Evolutionary conservation across 225 moss, liverwort and hornwort species (phyloP).

Genomic region (Bryoerythrophyllum caledonicum): DNA sequence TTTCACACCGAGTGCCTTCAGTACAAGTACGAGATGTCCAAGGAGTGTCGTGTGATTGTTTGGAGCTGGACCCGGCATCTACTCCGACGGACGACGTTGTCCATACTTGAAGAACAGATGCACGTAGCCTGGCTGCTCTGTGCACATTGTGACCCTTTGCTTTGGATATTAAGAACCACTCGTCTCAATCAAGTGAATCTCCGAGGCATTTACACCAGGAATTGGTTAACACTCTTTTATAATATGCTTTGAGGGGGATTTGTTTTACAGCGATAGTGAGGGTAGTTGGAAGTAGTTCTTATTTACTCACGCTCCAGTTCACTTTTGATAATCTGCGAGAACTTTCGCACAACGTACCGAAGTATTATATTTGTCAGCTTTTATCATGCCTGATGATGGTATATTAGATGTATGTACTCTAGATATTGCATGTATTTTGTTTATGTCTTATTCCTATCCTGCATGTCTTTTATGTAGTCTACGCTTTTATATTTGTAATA

Average conservation of each 20-base stretch:
- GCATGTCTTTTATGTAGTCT: not conserved
- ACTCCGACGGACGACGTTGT: too few relatives aligned
- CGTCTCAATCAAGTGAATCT: slow-evolving; percentile 8
- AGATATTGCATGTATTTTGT: not conserved
- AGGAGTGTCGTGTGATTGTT: slow-evolving; percentile 37
- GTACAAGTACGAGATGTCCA: slow-evolving; percentile 25
- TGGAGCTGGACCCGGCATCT: slow-evolving; percentile 80
- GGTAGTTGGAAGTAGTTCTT: slow-evolving; percentile 14
- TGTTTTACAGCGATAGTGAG: slow-evolving; percentile 25
- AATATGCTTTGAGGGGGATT: slow-evolving; percentile 19
- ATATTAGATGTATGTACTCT: not conserved
- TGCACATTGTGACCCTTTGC: slow-evolving; percentile 2
- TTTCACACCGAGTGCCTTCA: slow-evolving; percentile 65
- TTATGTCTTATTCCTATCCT: not conserved
- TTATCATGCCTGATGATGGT: not conserved
- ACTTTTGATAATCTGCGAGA: slow-evolving; percentile 27
- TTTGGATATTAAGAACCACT: not conserved
- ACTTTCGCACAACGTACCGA: slow-evolving; percentile 7
- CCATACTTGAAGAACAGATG: too few relatives aligned
- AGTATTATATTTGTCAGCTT: slow-evolving; percentile 5
- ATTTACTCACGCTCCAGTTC: too few relatives aligned
- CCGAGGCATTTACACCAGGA: slow-evolving; percentile 3
- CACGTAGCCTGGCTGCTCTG: slow-evolving; percentile 14
- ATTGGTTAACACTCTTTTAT: slow-evolving; percentile 13
- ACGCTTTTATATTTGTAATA: too few relatives aligned